These are phyloP conservation scores for Aspergillus arachidicola DNA, from an alignment of 2,329 filamentous ascomycete genomes.

Conservation along the genomic window DNA sequence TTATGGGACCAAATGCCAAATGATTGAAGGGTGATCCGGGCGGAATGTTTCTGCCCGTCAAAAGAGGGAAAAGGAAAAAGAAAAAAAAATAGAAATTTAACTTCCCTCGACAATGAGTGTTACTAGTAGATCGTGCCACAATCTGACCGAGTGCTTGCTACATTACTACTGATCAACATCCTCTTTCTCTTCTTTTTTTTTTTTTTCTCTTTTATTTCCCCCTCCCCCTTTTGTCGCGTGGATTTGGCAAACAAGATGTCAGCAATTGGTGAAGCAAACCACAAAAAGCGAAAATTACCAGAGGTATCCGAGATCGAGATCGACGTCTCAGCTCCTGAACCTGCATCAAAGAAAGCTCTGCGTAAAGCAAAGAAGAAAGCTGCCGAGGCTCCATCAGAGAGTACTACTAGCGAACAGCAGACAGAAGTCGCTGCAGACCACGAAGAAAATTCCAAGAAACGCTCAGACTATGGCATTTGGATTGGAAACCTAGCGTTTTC, in stretches of 20 bases:
- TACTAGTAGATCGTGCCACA: not conserved
- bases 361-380: conserved; percentile 79
- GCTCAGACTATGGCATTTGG: conserved; percentile 87
- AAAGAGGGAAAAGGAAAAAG: conserved; percentile 26
- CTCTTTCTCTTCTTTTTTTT: too few species aligned
- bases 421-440: conserved; percentile 36
- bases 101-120: not conserved
- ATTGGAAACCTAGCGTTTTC: conserved; percentile 93
- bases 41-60: conserved; percentile 31
- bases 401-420: conserved; percentile 39
- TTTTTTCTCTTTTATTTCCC: not conserved
- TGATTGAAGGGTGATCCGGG: conserved; percentile 10
- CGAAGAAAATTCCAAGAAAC: conserved; percentile 42
- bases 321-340: conserved; percentile 85
- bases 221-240: not conserved
- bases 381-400: conserved; percentile 20
- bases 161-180: not conserved
- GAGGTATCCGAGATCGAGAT: conserved; percentile 74
- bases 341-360: conserved; percentile 90
- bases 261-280: conserved; percentile 28
- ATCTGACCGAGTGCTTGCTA: not conserved
- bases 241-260: conserved; percentile 26
- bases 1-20: not conserved
- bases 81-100: conserved; percentile 8
- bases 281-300: conserved; percentile 71